Evolutionary conservation across 176 grass and related monocot species (phyloP).

Genomic region (Chloris gayana): DNA sequence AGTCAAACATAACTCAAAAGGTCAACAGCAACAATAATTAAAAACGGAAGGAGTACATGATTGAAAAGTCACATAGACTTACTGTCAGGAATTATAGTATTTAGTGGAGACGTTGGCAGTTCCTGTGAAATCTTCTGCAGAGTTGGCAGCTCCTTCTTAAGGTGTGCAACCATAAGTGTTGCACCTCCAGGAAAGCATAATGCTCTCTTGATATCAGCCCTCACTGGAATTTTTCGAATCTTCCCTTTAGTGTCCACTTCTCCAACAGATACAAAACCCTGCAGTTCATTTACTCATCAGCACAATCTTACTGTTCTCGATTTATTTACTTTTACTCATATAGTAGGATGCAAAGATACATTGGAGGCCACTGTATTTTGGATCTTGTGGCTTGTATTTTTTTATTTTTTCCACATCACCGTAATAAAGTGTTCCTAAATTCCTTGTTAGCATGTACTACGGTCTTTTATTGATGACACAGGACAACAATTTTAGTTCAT

Average conservation of each 20-base stretch:
- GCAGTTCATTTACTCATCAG: slow-evolving; percentile 38
- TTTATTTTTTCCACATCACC: no score
- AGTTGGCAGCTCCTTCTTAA: slow-evolving; percentile 52
- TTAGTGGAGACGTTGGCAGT: slow-evolving; percentile 27
- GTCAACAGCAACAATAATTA: no score
- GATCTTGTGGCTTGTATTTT: neutral
- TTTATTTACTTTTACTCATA: slow-evolving; percentile 2
- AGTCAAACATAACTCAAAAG: no score
- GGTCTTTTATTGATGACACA: no score
- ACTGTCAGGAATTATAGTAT: slow-evolving; percentile 47
- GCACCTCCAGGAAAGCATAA: slow-evolving; percentile 90
- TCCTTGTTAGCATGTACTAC: neutral
- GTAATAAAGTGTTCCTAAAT: neutral
- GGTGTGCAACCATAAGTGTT: slow-evolving; percentile 77
- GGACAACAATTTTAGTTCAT: no score
- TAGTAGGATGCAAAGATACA: slow-evolving; percentile 18
- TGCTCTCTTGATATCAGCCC: slow-evolving; percentile 73
- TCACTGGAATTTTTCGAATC: slow-evolving; percentile 65
- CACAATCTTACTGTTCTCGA: slow-evolving; percentile 17
- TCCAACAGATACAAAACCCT: slow-evolving; percentile 82
- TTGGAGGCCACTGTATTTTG: neutral
- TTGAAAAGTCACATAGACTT: slow-evolving; percentile 44
- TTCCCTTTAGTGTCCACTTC: slow-evolving; percentile 85
- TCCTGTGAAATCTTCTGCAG: slow-evolving; percentile 17
- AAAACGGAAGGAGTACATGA: no score